Evolutionary conservation across 148 eudicot species (phyloP).

Genomic region (Spergularia bocconei): DNA sequence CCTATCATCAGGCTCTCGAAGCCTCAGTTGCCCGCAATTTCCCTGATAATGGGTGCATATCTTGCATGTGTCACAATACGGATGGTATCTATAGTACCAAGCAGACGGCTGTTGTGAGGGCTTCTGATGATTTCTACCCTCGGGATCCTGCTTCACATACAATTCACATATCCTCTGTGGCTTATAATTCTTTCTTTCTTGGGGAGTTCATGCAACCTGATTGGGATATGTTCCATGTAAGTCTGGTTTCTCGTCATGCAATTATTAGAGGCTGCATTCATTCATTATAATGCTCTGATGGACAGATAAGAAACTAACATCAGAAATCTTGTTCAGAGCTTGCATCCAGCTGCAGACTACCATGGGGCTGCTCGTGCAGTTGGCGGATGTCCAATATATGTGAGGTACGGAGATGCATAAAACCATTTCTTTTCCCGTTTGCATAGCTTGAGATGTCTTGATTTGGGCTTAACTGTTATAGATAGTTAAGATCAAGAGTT

Average conservation of each 20-base stretch:
- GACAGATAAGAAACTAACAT: constrained; percentile 12
- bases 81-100: constrained; percentile 77
- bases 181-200: constrained; percentile 82
- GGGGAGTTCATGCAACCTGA: constrained; percentile 97
- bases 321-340: constrained; percentile 48
- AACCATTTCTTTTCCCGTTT: not conserved
- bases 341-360: constrained; percentile 93
- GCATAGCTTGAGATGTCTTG: not conserved
- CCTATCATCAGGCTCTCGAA: constrained; percentile 79
- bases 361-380: constrained; percentile 92
- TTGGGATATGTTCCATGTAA: constrained; percentile 99
- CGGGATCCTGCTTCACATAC: constrained; percentile 97
- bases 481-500: not conserved
- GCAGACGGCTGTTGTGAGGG: constrained; percentile 77
- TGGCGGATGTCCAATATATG: constrained; percentile 92
- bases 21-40: constrained; percentile 74
- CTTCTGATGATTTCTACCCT: constrained; percentile 93
- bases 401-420: constrained; percentile 49
- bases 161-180: constrained; percentile 83
- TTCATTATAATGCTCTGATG: not conserved
- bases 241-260: constrained; percentile 25
- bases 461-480: not conserved
- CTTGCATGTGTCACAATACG: constrained; percentile 93
- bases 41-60: constrained; percentile 82
- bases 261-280: not conserved